A percentile compares a stretch with the other conserved stretches of the same genome.
Conservation (phyloP, 805 yeast genomes). For the Alloascoidea hylecoeti region DNA sequence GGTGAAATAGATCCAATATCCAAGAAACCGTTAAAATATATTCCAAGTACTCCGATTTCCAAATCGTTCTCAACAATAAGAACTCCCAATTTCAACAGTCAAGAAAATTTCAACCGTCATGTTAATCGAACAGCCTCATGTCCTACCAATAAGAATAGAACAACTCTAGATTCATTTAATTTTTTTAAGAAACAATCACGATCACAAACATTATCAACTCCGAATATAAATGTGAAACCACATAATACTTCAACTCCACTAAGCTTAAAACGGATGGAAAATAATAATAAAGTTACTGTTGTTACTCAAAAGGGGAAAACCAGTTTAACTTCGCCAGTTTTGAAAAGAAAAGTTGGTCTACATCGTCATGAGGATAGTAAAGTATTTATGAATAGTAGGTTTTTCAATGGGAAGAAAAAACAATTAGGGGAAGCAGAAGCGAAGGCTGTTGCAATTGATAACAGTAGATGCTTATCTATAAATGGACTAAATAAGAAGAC, state of each 20-base stretch:
- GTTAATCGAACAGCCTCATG: slow-evolving; percentile 1
- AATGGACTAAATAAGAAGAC: too few relatives aligned
- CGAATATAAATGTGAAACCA: too few relatives aligned
- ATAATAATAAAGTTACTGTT: too few relatives aligned
- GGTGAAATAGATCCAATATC: background rate
- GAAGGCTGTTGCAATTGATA: too few relatives aligned
- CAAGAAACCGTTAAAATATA: background rate
- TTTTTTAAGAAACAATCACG: too few relatives aligned
- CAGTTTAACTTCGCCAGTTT: background rate
- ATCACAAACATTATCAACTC: too few relatives aligned
- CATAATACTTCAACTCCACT: too few relatives aligned
- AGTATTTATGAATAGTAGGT: background rate
- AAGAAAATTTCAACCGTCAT: background rate
- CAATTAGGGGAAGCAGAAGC: slow-evolving; percentile 9
- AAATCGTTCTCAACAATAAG: background rate
- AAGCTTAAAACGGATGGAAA: too few relatives aligned
- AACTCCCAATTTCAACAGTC: too few relatives aligned
- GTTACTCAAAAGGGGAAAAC: too few relatives aligned
- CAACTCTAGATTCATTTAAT: background rate
- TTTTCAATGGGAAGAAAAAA: slow-evolving; percentile 2
- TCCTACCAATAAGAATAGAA: background rate
- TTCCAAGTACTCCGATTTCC: background rate
- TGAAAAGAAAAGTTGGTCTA: background rate
- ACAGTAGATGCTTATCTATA: too few relatives aligned
- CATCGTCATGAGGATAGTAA: background rate